Base-by-base conservation (phyloP, 306 rosid genomes). In the Quercus cerris region DNA sequence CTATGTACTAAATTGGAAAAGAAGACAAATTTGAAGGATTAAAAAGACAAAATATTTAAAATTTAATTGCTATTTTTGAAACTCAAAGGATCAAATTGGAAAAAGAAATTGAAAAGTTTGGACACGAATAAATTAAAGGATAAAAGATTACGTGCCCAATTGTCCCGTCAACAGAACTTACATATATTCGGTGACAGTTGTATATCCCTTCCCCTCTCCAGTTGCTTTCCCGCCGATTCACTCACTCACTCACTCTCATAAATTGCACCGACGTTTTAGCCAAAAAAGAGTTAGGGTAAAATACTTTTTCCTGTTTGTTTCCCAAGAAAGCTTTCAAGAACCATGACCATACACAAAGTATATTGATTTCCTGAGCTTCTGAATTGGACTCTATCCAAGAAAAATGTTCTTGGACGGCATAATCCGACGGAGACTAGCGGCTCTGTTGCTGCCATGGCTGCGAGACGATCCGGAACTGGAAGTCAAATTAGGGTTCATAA, bases 401-500 rank as follows among this genome's bases (percentile, higher is more conserved):
- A 81, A 81, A 9, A 94, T 94, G 97, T 87, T 86, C 19, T 77
- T 85, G n/a, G 69, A 77, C 72, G 81, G 9, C 87, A 12, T 84
- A 44, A 49, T 89, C 80, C 85, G 81, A 71, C 89, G 90, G 90
- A 89, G 83, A 58, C 86, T 91, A 30, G 86, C 86, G 75, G 82
- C 94, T 84, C 89, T 91, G 76, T 88, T 94, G 14, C 90, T 77
- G 81, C 97, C 97, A 81, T 92, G 97, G 98, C 73, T 94, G 1
- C 87, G 57, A 4, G 91, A 86, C 49, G 91, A 89, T 63, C 92
- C 95, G 4, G 91, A 91, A 12, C 81, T 94, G 56, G 80, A 85
- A 54, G 59, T 92, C 62, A 59, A 86, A 56, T 75, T 92, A 75
- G 98, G 98, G 84, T 56, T 94, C 46, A 18, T 82, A 17, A 80